Evolutionary conservation across 805 yeast genomes (phyloP), one percentile per base, ranked within the genome.

Genomic region (Ogataea philodendri): DNA sequence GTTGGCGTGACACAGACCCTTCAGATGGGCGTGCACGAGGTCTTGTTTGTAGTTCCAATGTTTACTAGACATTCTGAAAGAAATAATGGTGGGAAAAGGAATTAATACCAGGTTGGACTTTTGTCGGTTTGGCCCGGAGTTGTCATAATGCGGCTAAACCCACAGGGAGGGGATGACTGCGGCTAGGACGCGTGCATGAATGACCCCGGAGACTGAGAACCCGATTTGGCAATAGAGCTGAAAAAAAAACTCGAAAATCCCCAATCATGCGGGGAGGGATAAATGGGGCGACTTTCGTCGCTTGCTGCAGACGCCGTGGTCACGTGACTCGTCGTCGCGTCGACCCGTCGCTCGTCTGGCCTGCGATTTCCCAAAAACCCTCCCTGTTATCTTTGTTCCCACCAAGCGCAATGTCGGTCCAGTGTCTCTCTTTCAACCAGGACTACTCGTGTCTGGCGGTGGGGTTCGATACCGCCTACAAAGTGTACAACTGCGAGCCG

Each of bases 401-500:
- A n/a, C 19, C 20, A 26, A 18, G 13, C 13, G 13, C 26, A 20
- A 22, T 21, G 20, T 9, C 33, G 13, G 21, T 24, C 39, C 51
- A 8, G 39, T 36, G 24, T 23, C 49, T 18, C 31, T 46, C 51
- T 10, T 88, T 89, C 72, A 90, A 93, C 63, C 98, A 90, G 69
- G 96, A 90, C 63, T 80, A 80, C 42, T 71, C 70, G 55, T 86
- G 96, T 60, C 70, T 88, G 11, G 82, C 93, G 1, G 76, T 82
- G 1, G 93, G 94, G 2, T 70, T 81, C 5, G 70, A 71, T 26
- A 65, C 66, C 26, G 77, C 83, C 9, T 80, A 84, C 57, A 74
- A 74, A 49, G 84, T 90, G 30, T 90, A 74, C 68, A 85, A 85
- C 54, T 88, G 96, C 60, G 88, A 84, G 45, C 95, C 95, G 10